Base-by-base conservation (phyloP, 192 early-diverging fungal genomes). In the Entrophospora sp. region DNA sequence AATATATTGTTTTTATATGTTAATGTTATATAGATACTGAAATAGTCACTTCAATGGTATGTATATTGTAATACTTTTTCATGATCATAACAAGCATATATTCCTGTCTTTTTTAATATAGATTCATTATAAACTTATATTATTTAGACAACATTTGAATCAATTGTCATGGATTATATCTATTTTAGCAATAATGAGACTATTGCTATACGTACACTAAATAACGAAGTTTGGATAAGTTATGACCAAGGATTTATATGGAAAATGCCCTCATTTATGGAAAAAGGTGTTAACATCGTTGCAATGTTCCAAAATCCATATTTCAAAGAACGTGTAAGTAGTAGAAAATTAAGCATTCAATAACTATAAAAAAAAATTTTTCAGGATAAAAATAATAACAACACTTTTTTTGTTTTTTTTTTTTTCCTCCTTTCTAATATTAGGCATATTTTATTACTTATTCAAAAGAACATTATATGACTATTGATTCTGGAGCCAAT, bases 231-330 rank as follows among this genome's bases (percentile, higher is more conserved):
- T 4, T 78, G 75, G 63, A 66, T 71, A 13, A 91, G 87, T 52
- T 65, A 79, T 13, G 75, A 91, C 55, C 84, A 89, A 53, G 89
- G 89, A 45, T 74, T 69, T 24, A 69, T 70, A 22, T 89, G 87
- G 89, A 70, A 70, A 2, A 60, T n/a, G n/a, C n/a, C 71, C 22
- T 3, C 31, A 5, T 34, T 81, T 13, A 55, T 66, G 12, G 40
- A 75, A 13, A 38, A 43, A 6, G 64, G 56, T 24, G 63, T 69
- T 12, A 63, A 55, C 6, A 75, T 88, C n/a, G 49, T 76, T 36
- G 70, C 79, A 14, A 70, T 89, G n/a, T 61, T 83, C 18, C 83
- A 80, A 31, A 81, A 89, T 28, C 84, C 87, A 2, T 82, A 87
- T 60, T 76, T 77, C 63, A 77, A 80, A 12, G 68, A 81, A 34